Evolutionary conservation across 2,329 filamentous ascomycete genomes (phyloP), one percentile per base, ranked within the genome.

Genomic region (Penicillium hordei): DNA sequence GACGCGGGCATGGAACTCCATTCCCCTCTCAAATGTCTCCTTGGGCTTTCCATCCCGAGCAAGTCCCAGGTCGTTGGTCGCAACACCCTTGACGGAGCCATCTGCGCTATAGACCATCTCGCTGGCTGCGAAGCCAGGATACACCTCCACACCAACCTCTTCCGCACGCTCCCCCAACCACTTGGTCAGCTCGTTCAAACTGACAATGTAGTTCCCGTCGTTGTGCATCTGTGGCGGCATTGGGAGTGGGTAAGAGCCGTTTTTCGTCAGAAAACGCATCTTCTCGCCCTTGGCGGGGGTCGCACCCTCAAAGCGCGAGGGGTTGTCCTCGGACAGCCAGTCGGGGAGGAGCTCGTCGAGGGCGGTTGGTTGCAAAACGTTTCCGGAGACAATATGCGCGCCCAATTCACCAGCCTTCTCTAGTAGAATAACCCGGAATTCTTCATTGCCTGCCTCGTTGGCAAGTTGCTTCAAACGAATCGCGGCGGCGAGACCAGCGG

Each of bases 151-250:
- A 33, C 94, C 94, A 31, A 95, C 72, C 77, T 97, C 94, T 77
- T 99, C 94, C n/a, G 94, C 94, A 48, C 93, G 86, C 74, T 97
- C 94, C 48, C 91, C 93, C 2, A 99, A 82, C 94, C 94, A 99
- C 77, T 93, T 95, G 57, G 90, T 89, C 70, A 99, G 89, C 75
- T 97, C 91, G 75, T 95, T 97, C 69, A 99, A 79, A 71, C 91
- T 96, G 70, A 99, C 87, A 65, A 99, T 99, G 76, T 95, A 97
- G 78, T 99, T 99, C 65, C 94, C 94, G 70, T 96, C 86, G 74
- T 99, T 99, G 80, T 93, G 86, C 94, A 99, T 99, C 79, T 97
- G 94, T 33, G 94, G 94, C 44, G 94, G 94, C 13, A 88, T 86
- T 1, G 93, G 94, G 52, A 97, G 81, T 6, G 91, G 91, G 57